A percentile compares a stretch with the other conserved stretches of the same genome.
These are phyloP conservation scores for Colletotrichum plurivorum DNA, from an alignment of 2,329 filamentous ascomycete species.

Conservation along the genomic window DNA sequence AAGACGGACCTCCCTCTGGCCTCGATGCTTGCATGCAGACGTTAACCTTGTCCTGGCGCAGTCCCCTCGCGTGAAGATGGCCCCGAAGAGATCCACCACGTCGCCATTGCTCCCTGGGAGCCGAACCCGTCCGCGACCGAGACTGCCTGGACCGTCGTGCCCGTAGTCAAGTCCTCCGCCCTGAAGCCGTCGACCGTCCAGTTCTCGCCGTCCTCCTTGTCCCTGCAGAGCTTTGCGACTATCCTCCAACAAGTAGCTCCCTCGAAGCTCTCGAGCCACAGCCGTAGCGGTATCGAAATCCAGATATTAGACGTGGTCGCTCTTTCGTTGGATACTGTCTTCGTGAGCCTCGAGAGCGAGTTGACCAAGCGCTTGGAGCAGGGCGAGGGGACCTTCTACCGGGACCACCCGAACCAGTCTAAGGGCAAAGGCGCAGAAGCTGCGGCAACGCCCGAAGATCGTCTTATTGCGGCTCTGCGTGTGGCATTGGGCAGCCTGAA, in stretches of 20 bases:
- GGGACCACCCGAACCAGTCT: conserved; percentile 65
- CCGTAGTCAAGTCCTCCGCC: conserved; percentile 75
- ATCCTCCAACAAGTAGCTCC: conserved; percentile 80
- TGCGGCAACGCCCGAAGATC: conserved; percentile 14
- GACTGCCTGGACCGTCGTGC: conserved; percentile 87
- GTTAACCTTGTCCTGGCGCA: conserved; percentile 13
- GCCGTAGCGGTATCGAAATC: conserved; percentile 86
- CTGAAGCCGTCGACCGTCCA: conserved; percentile 84
- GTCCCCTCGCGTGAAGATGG: conserved; percentile 39
- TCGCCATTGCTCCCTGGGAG: conserved; percentile 82
- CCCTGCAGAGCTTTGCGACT: conserved; percentile 84
- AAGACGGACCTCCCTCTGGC: conserved; percentile 45
- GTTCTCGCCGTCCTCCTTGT: conserved; percentile 79
- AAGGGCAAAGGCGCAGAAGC: conserved; percentile 58
- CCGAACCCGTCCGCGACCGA: conserved; percentile 72
- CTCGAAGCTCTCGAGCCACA: conserved; percentile 79
- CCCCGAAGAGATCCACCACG: conserved; percentile 66
- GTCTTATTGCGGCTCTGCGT: conserved; percentile 76
- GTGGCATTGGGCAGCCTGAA: conserved; percentile 80
- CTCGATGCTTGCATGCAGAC: background rate
- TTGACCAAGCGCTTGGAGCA: conserved; percentile 85
- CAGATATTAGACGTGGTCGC: conserved; percentile 85
- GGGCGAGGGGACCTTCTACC: conserved; percentile 86
- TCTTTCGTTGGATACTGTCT: conserved; percentile 85
- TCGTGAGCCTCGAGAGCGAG: conserved; percentile 87